Evolutionary conservation across 2,329 filamentous ascomycete genomes (phyloP), one percentile per base, ranked within the genome.

Genomic region (Boeremia exigua): DNA sequence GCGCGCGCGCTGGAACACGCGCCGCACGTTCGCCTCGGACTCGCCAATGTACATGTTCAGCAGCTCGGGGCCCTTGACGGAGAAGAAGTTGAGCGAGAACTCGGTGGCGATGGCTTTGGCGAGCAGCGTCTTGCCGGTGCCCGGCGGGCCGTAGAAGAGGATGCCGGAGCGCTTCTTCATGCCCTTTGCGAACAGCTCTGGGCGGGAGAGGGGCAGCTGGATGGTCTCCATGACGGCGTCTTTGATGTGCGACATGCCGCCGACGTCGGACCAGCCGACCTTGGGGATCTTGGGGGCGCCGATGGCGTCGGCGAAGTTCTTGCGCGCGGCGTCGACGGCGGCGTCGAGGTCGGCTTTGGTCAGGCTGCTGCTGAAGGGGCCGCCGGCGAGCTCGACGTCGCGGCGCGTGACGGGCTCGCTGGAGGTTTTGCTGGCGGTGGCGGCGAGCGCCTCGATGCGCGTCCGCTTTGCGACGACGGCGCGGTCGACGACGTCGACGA

Each of bases 151-250:
- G 69, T 96, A 96, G 77, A 96, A 96, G 23, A 96, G 77, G 62
- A 96, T 96, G 65, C 92, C 92, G 19, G 91, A 96, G 37, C 94
- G 88, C 80, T 98, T 98, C 84, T 97, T 97, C 89, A 98, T 95
- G 45, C 94, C 95, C 80, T 94, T 96, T 29, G 93, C 93, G 69
- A 98, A 98, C 1, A 98, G 84, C 74, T 98, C 95, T 0, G 94
- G 94, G 9, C 93, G 84, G 59, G 96, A 91, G 1, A 98, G 84
- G 0, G 94, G 95, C 32, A 98, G 82, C 73, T 97, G 94, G 49
- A 98, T 98, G 0, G 95, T 98, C 75, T 98, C 95, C 74, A 92
- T 91, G 48, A 98, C 89, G n/a, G 94, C 93, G 64, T 96, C 92
- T 79, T 98, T 98, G 74, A 98, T 93, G 67, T 96, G 92, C 28